phyloP scores from a whole-genome alignment of 2,329 filamentous ascomycete species.

The Alternaria burnsii region DNA sequence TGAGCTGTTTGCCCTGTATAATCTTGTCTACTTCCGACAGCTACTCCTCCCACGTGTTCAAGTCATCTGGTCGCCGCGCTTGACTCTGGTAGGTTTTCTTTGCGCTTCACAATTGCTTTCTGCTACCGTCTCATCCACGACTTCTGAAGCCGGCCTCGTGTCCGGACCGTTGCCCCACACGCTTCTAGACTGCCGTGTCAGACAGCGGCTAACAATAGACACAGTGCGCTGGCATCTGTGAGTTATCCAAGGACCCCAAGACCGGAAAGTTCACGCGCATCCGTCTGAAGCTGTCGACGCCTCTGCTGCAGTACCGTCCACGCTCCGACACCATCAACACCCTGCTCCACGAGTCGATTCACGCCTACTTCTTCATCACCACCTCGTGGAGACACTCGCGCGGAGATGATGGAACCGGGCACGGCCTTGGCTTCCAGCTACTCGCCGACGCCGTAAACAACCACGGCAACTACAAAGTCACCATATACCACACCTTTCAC shows the following conservation, averaged over 20 bases:
- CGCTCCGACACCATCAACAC: constrained; percentile 56
- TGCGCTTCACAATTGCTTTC: constrained; percentile 17
- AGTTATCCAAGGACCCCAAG: constrained; percentile 51
- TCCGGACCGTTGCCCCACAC: constrained; percentile 21
- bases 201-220: constrained; percentile 26
- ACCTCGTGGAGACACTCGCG: constrained; percentile 55
- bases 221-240: constrained; percentile 57
- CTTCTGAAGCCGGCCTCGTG: constrained; percentile 12
- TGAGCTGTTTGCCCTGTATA: constrained; percentile 52
- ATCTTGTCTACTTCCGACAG: constrained; percentile 54
- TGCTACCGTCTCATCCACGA: constrained; percentile 10
- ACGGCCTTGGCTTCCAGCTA: constrained; percentile 54
- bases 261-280: constrained; percentile 52
- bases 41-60: constrained; percentile 53
- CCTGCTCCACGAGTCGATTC: constrained; percentile 56
- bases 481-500: constrained; percentile 57
- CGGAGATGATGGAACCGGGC: constrained; percentile 54
- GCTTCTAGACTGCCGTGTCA: constrained; percentile 18
- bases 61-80: constrained; percentile 54
- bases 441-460: constrained; percentile 57
- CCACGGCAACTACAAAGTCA: constrained; percentile 53
- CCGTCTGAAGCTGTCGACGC: constrained; percentile 55
- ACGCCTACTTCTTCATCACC: constrained; percentile 58
- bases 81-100: constrained; percentile 48
- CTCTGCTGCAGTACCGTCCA: constrained; percentile 56